phyloP scores from a whole-genome alignment of 2,329 filamentous ascomycete species.

The Aspergillus japonicus region DNA sequence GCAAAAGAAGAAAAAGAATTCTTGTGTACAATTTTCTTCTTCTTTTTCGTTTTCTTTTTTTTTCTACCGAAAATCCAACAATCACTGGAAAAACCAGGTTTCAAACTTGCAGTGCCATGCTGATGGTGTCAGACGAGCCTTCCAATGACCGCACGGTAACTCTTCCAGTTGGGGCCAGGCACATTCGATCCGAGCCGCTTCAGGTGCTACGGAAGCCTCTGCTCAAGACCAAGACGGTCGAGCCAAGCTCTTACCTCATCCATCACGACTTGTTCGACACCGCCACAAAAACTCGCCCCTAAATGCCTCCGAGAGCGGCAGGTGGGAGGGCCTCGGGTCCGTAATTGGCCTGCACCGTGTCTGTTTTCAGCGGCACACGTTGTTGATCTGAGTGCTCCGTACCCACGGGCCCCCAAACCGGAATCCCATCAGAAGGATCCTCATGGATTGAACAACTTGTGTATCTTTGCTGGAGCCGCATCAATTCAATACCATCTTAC shows the following conservation, averaged over 20 bases:
- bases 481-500: neutral
- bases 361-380: conserved; percentile 10
- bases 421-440: no score
- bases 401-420: neutral
- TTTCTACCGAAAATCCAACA: neutral
- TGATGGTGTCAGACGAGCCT: neutral
- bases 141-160: neutral
- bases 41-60: neutral
- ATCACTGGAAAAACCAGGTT: neutral
- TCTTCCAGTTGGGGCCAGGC: neutral
- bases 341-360: neutral
- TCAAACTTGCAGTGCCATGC: neutral
- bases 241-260: neutral
- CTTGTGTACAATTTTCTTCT: no score
- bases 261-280: neutral
- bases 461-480: conserved; percentile 1
- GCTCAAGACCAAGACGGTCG: neutral
- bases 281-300: conserved; percentile 2
- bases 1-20: no score
- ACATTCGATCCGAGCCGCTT: neutral
- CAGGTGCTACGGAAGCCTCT: neutral
- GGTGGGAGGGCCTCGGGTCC: neutral
- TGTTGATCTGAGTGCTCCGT: neutral
- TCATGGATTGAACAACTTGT: no score
- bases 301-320: conserved; percentile 3